phyloP scores from a whole-genome alignment of 805 yeast species.

The Suhomyces sp. region DNA sequence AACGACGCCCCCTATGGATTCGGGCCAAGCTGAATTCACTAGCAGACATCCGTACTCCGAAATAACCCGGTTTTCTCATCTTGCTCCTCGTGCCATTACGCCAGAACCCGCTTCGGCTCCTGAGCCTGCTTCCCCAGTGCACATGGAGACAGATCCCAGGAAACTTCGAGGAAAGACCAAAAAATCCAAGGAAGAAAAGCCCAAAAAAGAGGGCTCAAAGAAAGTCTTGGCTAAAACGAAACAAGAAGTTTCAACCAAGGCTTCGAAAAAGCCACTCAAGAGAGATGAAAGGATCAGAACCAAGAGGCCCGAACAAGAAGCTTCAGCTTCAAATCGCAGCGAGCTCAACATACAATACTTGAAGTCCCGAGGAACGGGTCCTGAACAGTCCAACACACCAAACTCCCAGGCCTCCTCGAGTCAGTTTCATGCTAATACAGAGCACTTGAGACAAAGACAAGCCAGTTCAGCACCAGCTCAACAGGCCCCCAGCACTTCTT shows the following conservation, averaged over 20 bases:
- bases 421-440: neutral
- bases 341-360: neutral
- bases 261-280: neutral
- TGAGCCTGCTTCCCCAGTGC: neutral
- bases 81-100: neutral
- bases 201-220: neutral
- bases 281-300: neutral
- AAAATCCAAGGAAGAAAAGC: neutral
- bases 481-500: neutral
- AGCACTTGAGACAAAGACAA: neutral
- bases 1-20: neutral
- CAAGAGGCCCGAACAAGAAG: neutral
- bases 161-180: neutral
- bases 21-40: neutral
- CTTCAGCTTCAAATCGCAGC: neutral
- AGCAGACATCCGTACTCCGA: neutral
- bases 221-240: neutral
- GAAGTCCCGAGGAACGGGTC: neutral
- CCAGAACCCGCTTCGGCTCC: neutral
- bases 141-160: constrained; percentile 1
- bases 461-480: neutral
- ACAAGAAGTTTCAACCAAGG: neutral
- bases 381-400: neutral
- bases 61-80: constrained; percentile 1
- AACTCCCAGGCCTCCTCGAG: neutral